These are phyloP conservation scores for Lentinus tigrinus DNA, from an alignment of 768 basidiomycete species.

Conservation along the genomic window DNA sequence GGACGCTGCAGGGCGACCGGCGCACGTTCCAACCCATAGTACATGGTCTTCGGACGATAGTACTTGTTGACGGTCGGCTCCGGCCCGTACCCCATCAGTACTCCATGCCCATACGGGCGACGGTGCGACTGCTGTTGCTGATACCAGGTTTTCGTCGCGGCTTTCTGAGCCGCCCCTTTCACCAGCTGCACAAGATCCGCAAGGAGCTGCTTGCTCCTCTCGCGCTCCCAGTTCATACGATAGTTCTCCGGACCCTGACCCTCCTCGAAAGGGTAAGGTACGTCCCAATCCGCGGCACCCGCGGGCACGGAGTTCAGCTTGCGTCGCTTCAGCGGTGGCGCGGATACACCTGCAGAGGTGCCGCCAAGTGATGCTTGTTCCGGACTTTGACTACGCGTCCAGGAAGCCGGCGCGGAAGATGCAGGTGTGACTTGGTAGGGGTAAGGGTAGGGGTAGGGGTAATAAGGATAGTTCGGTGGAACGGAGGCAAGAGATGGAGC, in stretches of 20 bases:
- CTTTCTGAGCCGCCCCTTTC: slow-evolving; percentile 59
- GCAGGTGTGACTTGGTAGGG: not conserved
- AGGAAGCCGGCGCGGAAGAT: not conserved
- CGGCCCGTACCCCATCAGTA: slow-evolving; percentile 6
- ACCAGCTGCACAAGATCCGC: slow-evolving; percentile 60
- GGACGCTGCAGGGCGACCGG: not conserved
- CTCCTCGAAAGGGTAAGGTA: slow-evolving; percentile 71
- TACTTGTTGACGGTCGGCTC: slow-evolving; percentile 28
- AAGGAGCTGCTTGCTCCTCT: slow-evolving; percentile 61
- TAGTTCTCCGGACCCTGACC: slow-evolving; percentile 76
- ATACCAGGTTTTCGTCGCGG: slow-evolving; percentile 51
- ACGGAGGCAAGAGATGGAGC: slow-evolving; percentile 10
- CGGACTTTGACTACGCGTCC: not conserved
- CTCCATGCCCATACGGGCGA: not conserved
- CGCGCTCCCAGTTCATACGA: slow-evolving; percentile 59
- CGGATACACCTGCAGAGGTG: slow-evolving; percentile 8
- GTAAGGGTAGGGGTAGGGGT: not conserved
- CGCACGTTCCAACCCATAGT: slow-evolving; percentile 28
- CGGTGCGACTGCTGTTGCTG: slow-evolving; percentile 11
- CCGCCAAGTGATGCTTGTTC: not conserved
- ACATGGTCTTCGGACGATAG: slow-evolving; percentile 34
- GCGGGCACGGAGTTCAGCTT: slow-evolving; percentile 70
- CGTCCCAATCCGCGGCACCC: slow-evolving; percentile 80
- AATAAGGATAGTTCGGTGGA: slow-evolving; percentile 4
- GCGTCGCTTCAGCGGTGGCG: slow-evolving; percentile 51